Evolutionary conservation across 78 protist genomes (phyloP).

Genomic region (Dictyostelium discoideum): DNA sequence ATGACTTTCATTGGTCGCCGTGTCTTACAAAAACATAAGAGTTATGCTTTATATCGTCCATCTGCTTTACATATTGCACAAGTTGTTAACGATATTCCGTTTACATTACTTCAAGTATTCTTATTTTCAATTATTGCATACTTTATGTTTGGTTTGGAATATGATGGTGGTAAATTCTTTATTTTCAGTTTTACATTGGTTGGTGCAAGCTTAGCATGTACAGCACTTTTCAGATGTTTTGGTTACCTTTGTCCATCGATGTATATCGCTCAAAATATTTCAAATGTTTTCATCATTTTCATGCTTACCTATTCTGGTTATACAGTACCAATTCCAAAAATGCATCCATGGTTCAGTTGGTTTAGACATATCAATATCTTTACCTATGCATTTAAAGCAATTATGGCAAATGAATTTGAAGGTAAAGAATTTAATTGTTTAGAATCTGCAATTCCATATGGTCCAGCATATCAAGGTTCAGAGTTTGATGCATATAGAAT

Average conservation of each 20-base stretch:
- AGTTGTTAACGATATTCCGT: slow-evolving; percentile 44
- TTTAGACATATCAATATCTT: slow-evolving; percentile 43
- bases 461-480: background rate
- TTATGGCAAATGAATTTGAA: slow-evolving; percentile 54
- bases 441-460: slow-evolving; percentile 39
- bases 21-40: slow-evolving; percentile 46
- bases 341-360: slow-evolving; percentile 66
- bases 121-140: slow-evolving; percentile 51
- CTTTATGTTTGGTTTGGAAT: slow-evolving; percentile 53
- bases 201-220: background rate
- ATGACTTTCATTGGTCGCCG: slow-evolving; percentile 42
- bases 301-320: slow-evolving; percentile 57
- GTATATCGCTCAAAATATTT: slow-evolving; percentile 48
- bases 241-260: slow-evolving; percentile 52
- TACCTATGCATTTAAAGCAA: slow-evolving; percentile 55
- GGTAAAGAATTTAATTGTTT: slow-evolving; percentile 15
- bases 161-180: slow-evolving; percentile 43
- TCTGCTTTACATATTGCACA: slow-evolving; percentile 61
- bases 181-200: slow-evolving; percentile 15
- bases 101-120: slow-evolving; percentile 21
- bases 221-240: slow-evolving; percentile 42
- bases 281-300: slow-evolving; percentile 25
- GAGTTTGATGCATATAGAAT: background rate
- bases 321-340: slow-evolving; percentile 38
- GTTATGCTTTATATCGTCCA: slow-evolving; percentile 57